These are phyloP conservation scores for Solanum neorickii DNA, from an alignment of 257 asterid species.

Conservation along the genomic window DNA sequence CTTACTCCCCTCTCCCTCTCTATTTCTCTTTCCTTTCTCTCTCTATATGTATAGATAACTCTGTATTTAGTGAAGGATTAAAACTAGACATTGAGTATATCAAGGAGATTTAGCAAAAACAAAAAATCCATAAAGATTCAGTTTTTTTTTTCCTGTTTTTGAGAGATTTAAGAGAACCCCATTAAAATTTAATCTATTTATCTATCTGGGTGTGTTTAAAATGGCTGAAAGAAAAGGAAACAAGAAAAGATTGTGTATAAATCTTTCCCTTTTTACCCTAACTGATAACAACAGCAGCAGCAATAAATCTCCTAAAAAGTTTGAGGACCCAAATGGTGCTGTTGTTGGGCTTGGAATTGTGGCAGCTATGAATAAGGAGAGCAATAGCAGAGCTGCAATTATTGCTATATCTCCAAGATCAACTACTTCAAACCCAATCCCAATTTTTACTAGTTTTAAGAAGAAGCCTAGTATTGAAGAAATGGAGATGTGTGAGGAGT, in stretches of 20 bases:
- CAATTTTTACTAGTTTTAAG: conserved; percentile 8
- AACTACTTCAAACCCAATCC: conserved; percentile 31
- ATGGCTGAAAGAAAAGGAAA: conserved; percentile 36
- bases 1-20: background rate
- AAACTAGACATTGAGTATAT: background rate
- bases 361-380: conserved; percentile 37
- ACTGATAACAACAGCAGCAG: conserved; percentile 12
- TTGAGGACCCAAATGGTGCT: conserved; percentile 46
- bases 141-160: background rate
- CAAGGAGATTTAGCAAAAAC: background rate
- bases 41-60: background rate
- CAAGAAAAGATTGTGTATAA: conserved; percentile 40
- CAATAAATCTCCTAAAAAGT: conserved; percentile 30
- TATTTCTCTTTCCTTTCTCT: background rate
- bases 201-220: background rate
- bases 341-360: conserved; percentile 80
- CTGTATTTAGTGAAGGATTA: background rate
- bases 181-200: background rate
- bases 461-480: conserved; percentile 22
- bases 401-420: conserved; percentile 48
- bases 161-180: background rate
- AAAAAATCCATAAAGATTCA: background rate
- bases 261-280: conserved; percentile 39
- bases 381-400: conserved; percentile 15
- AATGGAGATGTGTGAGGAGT: conserved; percentile 63